phyloP scores from a whole-genome alignment of 345 rosid genomes.

The Populus pruinosa region DNA sequence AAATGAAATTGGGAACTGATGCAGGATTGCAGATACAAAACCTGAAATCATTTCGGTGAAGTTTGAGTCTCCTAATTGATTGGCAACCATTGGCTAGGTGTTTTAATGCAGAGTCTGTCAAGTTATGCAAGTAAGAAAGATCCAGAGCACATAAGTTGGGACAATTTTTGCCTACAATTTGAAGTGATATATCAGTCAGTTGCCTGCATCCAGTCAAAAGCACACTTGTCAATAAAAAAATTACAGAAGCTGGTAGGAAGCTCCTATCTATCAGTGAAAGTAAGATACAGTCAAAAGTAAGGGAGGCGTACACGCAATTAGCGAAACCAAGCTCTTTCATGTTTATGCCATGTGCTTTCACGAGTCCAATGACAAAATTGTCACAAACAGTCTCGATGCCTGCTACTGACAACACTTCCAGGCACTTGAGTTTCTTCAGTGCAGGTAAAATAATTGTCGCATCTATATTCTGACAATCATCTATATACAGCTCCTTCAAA shows the following conservation, averaged over 20 bases:
- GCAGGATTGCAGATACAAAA: neutral
- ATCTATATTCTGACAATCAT: slow-evolving; percentile 41
- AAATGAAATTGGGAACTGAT: neutral
- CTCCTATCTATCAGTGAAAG: neutral
- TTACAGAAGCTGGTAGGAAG: neutral
- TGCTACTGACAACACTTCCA: slow-evolving; percentile 44
- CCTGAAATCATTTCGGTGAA: slow-evolving; percentile 34
- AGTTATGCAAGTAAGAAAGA: slow-evolving; percentile 32
- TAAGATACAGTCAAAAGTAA: neutral
- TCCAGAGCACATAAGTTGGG: slow-evolving; percentile 40
- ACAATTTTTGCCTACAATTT: slow-evolving; percentile 29
- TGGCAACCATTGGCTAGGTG: slow-evolving; percentile 46
- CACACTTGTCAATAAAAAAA: slow-evolving; percentile 6
- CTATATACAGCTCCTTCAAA: slow-evolving; percentile 47
- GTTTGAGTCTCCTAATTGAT: slow-evolving; percentile 29
- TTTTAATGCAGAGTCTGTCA: slow-evolving; percentile 38
- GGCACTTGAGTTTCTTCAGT: slow-evolving; percentile 24
- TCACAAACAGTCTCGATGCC: slow-evolving; percentile 31
- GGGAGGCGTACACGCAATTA: slow-evolving; percentile 19
- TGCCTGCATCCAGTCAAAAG: slow-evolving; percentile 34
- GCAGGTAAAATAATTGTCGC: slow-evolving; percentile 25
- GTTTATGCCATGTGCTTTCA: slow-evolving; percentile 22
- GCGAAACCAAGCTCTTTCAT: slow-evolving; percentile 40
- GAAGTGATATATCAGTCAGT: slow-evolving; percentile 38
- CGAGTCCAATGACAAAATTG: slow-evolving; percentile 24